Evolutionary conservation across 352 stramenopile genomes (phyloP).

Genomic region (Globisporangium okanoganense): DNA sequence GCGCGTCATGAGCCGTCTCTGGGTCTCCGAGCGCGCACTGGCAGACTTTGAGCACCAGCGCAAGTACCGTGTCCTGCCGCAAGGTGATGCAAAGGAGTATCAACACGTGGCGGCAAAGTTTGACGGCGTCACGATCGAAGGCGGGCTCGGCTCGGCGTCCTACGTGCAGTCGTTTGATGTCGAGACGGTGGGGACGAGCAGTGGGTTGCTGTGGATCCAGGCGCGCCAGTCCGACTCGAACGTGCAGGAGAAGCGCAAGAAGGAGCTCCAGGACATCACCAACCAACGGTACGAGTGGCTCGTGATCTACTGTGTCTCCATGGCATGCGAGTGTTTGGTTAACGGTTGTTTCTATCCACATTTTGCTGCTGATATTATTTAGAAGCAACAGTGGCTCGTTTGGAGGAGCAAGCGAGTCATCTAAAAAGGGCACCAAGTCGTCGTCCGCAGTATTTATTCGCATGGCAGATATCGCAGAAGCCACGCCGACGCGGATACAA

Average conservation of each 20-base stretch:
- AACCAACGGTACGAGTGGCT: slow-evolving; percentile 20
- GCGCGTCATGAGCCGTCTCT: slow-evolving; percentile 35
- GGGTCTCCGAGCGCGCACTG: slow-evolving; percentile 41
- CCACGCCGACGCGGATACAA: slow-evolving; percentile 33
- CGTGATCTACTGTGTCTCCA: neutral
- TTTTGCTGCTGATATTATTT: neutral
- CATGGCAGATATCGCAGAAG: slow-evolving; percentile 20
- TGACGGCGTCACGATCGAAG: slow-evolving; percentile 43
- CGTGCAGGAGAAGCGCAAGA: slow-evolving; percentile 40
- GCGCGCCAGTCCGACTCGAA: slow-evolving; percentile 45
- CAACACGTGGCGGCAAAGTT: slow-evolving; percentile 53
- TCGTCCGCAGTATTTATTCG: slow-evolving; percentile 15
- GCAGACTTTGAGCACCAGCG: slow-evolving; percentile 31
- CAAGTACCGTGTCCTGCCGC: slow-evolving; percentile 14
- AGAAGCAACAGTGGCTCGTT: neutral
- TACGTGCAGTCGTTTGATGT: slow-evolving; percentile 15
- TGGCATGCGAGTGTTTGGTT: neutral
- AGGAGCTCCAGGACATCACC: slow-evolving; percentile 58
- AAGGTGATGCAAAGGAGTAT: slow-evolving; percentile 20
- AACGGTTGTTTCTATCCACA: neutral
- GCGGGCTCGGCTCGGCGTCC: slow-evolving; percentile 35
- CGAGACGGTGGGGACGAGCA: slow-evolving; percentile 12
- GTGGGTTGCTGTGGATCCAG: slow-evolving; percentile 61
- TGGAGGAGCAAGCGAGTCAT: neutral
- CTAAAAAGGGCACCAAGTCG: slow-evolving; percentile 2